phyloP scores from a whole-genome alignment of 148 eudicot species.

The Vaccinium macrocarpon region DNA sequence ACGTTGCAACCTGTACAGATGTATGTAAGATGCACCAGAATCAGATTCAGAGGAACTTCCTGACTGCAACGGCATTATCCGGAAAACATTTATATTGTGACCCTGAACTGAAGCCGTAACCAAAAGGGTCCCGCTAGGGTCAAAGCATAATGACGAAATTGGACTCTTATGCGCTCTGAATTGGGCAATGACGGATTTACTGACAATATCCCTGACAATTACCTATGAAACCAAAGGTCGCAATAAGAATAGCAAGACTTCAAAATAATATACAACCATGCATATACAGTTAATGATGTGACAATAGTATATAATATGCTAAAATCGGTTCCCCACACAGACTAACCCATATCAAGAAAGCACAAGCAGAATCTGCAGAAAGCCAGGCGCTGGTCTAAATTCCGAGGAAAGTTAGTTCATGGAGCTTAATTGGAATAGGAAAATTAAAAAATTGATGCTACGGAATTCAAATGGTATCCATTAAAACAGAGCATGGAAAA shows the following conservation, averaged over 20 bases:
- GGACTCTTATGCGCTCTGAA: slow-evolving; percentile 84
- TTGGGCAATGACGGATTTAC: slow-evolving; percentile 69
- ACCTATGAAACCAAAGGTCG: slow-evolving; percentile 43
- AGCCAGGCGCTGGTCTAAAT: slow-evolving; percentile 1
- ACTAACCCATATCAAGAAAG: background rate
- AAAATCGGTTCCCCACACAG: background rate
- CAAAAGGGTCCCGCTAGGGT: slow-evolving; percentile 81
- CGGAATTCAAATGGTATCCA: background rate
- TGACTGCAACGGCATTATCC: slow-evolving; percentile 49
- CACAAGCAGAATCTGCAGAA: background rate
- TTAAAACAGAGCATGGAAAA: background rate
- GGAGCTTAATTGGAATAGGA: background rate
- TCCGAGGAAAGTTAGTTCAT: background rate
- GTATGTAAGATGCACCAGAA: slow-evolving; percentile 49
- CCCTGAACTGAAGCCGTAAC: slow-evolving; percentile 92
- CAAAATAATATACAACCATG: background rate
- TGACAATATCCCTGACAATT: slow-evolving; percentile 66
- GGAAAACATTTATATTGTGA: slow-evolving; percentile 79
- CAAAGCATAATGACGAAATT: slow-evolving; percentile 78
- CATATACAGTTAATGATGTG: background rate
- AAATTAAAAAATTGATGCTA: background rate
- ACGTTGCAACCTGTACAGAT: slow-evolving; percentile 86
- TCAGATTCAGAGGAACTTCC: slow-evolving; percentile 40
- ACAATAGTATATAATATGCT: background rate
- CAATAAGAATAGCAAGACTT: background rate